phyloP scores from a whole-genome alignment of 148 eudicot species.

The Spergularia bocconei region DNA sequence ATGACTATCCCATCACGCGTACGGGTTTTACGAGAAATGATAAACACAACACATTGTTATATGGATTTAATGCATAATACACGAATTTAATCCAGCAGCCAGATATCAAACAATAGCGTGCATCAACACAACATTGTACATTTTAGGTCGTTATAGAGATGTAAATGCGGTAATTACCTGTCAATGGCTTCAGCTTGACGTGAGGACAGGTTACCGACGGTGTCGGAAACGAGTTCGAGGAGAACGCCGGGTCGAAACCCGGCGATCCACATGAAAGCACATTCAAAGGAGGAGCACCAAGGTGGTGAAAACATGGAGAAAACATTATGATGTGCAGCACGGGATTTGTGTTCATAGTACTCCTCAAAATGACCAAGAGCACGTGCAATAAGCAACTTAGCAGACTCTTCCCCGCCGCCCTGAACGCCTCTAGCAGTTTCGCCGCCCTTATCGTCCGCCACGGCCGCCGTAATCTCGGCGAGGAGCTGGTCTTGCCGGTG shows the following conservation, averaged over 20 bases:
- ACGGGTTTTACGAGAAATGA: no score
- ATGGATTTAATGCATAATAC: no score
- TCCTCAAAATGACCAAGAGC: constrained; percentile 37
- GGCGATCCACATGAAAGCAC: constrained; percentile 45
- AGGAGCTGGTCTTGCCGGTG: constrained; percentile 31
- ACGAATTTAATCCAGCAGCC: no score
- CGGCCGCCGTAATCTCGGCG: constrained; percentile 26
- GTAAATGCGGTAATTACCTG: constrained; percentile 6
- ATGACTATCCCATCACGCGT: no score
- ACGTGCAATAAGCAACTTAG: constrained; percentile 26
- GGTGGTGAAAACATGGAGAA: constrained; percentile 38
- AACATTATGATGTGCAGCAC: constrained; percentile 32
- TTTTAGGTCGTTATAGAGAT: not conserved
- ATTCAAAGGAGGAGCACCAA: constrained; percentile 43
- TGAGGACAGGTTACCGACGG: constrained; percentile 32
- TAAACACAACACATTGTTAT: no score
- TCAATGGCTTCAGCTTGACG: constrained; percentile 31
- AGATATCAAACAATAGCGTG: no score
- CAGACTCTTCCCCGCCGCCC: not conserved
- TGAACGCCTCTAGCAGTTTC: not conserved
- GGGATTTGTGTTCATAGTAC: constrained; percentile 42
- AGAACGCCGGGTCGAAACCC: constrained; percentile 46
- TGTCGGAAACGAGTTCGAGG: constrained; percentile 28
- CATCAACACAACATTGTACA: no score
- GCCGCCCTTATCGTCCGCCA: not conserved